Evolutionary conservation across 352 stramenopile species (phyloP).

Genomic region (Pythium phragmiticola): DNA sequence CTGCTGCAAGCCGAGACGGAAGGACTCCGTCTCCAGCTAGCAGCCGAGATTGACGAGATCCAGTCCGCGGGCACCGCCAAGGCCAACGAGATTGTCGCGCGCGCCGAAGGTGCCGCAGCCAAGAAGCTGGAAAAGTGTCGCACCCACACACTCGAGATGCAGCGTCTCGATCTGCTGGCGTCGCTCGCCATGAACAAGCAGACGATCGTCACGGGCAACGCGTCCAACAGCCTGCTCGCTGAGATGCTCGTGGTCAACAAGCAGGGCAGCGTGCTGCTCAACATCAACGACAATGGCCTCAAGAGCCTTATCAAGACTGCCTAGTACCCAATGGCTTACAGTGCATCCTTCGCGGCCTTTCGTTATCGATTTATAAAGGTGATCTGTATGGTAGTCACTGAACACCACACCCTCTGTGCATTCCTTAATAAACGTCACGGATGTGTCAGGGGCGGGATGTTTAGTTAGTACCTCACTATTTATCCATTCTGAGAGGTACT

Average conservation of each 20-base stretch:
- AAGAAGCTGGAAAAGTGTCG: conserved; percentile 34
- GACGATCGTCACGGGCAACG: conserved; percentile 26
- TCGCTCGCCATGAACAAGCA: conserved; percentile 30
- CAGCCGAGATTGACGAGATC: conserved; percentile 29
- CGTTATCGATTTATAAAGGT: conserved; percentile 3
- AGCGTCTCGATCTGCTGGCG: conserved; percentile 27
- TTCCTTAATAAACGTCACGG: too few relatives aligned
- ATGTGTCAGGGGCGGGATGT: background rate
- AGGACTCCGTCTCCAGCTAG: conserved; percentile 28
- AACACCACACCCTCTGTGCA: too few relatives aligned
- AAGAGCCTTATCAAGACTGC: conserved; percentile 29
- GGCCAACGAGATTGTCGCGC: conserved; percentile 31
- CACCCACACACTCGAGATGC: conserved; percentile 28
- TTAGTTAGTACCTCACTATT: background rate
- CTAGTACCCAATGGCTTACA: background rate
- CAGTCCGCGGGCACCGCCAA: conserved; percentile 25
- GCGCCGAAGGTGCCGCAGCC: conserved; percentile 29
- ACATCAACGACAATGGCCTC: conserved; percentile 31
- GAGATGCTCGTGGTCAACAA: conserved; percentile 36
- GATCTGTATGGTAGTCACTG: too few relatives aligned
- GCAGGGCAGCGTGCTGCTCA: conserved; percentile 32
- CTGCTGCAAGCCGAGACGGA: conserved; percentile 31
- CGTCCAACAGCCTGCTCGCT: conserved; percentile 27
- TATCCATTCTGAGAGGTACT: background rate
- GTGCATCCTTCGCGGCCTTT: background rate